Conservation (phyloP, 2,329 filamentous ascomycete species). For the Diaporthe vexans region DNA sequence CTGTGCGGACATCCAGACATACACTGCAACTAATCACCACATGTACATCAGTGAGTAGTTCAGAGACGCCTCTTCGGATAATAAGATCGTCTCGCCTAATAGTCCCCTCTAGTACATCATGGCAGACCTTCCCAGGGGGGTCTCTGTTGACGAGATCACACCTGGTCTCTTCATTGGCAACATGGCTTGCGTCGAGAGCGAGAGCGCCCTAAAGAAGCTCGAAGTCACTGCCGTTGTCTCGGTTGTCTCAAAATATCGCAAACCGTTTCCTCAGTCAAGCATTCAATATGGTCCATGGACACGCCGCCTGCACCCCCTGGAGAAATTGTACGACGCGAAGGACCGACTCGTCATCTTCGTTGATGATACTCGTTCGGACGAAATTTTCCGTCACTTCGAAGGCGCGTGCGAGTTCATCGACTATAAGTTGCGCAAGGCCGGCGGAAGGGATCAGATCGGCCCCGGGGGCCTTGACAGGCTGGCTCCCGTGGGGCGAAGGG, state of each 20-base stretch:
- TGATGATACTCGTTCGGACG: conserved; percentile 34
- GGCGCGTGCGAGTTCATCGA: conserved; percentile 45
- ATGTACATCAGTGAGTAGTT: background rate
- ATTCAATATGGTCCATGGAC: background rate
- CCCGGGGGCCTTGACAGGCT: background rate
- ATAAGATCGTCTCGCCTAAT: background rate
- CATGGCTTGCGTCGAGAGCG: conserved; percentile 27
- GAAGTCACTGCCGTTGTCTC: conserved; percentile 45
- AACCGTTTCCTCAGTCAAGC: background rate
- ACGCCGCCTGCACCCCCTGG: conserved; percentile 21
- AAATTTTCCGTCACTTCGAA: conserved; percentile 39
- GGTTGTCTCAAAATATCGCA: background rate
- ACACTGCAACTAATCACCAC: background rate
- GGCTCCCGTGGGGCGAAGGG: background rate
- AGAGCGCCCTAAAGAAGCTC: conserved; percentile 36
- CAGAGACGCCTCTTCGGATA: no score
- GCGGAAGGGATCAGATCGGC: background rate
- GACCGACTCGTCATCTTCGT: conserved; percentile 41
- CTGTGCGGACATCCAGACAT: background rate
- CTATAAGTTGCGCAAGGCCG: background rate
- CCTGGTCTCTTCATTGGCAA: conserved; percentile 44
- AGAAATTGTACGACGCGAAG: conserved; percentile 33
- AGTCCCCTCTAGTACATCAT: background rate
- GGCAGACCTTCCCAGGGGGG: background rate
- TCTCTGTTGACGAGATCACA: conserved; percentile 41